Percentiles rank a stretch among this genome's conserved stretches.
phyloP scores from a whole-genome alignment of 768 basidiomycete species.

The Naganishia antarctica region DNA sequence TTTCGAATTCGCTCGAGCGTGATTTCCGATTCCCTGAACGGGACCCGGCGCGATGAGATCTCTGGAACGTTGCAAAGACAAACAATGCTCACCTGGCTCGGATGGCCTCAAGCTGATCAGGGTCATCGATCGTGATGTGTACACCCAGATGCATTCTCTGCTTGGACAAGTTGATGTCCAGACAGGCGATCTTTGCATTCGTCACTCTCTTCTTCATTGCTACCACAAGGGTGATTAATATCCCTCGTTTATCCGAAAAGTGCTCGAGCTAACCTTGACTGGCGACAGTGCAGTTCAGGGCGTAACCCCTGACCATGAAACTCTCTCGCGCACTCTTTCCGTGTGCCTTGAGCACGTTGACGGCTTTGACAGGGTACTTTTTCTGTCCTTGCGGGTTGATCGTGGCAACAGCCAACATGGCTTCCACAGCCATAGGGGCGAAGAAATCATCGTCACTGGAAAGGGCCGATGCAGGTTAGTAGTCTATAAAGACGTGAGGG shows the following conservation, averaged over 20 bases:
- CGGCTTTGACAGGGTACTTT: slow-evolving; percentile 98
- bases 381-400: slow-evolving; percentile 89
- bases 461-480: neutral
- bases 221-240: slow-evolving; percentile 45
- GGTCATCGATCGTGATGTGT: slow-evolving; percentile 94
- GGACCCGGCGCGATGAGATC: neutral
- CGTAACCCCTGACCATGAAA: slow-evolving; percentile 89
- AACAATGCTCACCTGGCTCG: slow-evolving; percentile 52
- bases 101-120: slow-evolving; percentile 92
- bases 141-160: slow-evolving; percentile 95
- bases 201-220: slow-evolving; percentile 95
- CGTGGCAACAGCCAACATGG: slow-evolving; percentile 94
- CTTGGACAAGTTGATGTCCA: slow-evolving; percentile 97
- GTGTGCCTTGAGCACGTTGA: slow-evolving; percentile 96
- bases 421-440: slow-evolving; percentile 97
- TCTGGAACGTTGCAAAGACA: neutral
- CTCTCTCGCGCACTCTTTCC: slow-evolving; percentile 94
- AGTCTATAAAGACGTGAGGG: neutral
- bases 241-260: neutral
- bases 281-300: slow-evolving; percentile 95
- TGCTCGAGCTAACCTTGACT: slow-evolving; percentile 71
- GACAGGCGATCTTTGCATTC: slow-evolving; percentile 93
- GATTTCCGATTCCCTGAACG: slow-evolving; percentile 75
- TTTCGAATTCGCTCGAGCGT: slow-evolving; percentile 92
- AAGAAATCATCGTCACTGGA: slow-evolving; percentile 91